phyloP scores from a whole-genome alignment of 1,284 basidiomycete species.

The Dichomitus squalens region DNA sequence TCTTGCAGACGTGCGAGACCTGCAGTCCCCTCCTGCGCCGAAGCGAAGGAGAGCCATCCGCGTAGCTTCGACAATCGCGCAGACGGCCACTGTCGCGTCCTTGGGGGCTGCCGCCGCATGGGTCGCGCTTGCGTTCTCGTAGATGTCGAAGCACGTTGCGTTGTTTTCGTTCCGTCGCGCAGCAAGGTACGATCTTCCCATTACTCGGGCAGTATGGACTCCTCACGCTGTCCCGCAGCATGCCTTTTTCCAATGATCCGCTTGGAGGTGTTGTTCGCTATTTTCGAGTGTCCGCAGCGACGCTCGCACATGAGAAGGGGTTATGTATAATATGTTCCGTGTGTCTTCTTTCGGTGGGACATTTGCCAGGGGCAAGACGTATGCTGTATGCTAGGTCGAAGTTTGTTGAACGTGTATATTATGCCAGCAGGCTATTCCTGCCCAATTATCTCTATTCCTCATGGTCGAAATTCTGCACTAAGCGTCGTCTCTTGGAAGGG shows the following conservation, averaged over 20 bases:
- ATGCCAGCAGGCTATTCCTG: too few species aligned
- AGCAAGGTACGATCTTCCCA: not conserved
- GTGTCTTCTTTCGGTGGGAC: not conserved
- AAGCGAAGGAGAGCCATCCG: slow-evolving; percentile 50
- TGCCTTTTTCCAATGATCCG: not conserved
- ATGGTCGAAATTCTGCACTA: too few species aligned
- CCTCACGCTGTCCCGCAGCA: not conserved
- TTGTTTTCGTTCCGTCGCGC: not conserved
- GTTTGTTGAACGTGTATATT: slow-evolving; percentile 4
- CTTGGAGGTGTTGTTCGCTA: not conserved
- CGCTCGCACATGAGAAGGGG: not conserved
- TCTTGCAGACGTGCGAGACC: not conserved
- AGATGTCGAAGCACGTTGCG: not conserved
- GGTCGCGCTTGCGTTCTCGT: slow-evolving; percentile 63
- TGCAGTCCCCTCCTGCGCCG: slow-evolving; percentile 5
- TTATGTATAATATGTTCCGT: not conserved
- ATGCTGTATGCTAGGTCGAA: slow-evolving; percentile 6
- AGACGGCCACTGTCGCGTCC: slow-evolving; percentile 59
- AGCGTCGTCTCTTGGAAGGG: too few species aligned
- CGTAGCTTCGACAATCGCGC: slow-evolving; percentile 45
- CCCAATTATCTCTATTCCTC: too few species aligned
- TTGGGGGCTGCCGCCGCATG: slow-evolving; percentile 69
- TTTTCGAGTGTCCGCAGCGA: not conserved
- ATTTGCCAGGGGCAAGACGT: not conserved
- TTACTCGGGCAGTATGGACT: too few species aligned